These are phyloP conservation scores for Syncephalastrum monosporum DNA, from an alignment of 371 early-diverging fungal species.

Conservation along the genomic window DNA sequence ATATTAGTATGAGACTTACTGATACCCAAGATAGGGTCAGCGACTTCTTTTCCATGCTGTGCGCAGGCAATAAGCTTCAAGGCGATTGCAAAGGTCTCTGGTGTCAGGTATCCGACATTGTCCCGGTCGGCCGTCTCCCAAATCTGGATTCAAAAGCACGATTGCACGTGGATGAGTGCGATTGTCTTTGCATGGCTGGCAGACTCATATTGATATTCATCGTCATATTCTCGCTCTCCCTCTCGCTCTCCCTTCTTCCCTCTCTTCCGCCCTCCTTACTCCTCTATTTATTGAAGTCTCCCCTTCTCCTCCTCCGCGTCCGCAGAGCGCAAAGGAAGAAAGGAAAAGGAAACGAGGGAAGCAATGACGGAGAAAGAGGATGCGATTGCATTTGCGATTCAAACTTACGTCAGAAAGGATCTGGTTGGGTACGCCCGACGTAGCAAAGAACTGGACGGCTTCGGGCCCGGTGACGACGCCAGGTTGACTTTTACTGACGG, in stretches of 20 bases:
- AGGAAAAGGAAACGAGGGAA: neutral
- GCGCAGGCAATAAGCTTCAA: constrained; percentile 24
- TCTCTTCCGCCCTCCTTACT: neutral
- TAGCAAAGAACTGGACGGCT: constrained; percentile 83
- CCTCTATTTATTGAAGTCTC: too few species aligned
- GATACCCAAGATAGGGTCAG: constrained; percentile 12
- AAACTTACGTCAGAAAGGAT: constrained; percentile 68
- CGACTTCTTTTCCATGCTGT: constrained; percentile 11
- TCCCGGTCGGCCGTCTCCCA: constrained; percentile 85
- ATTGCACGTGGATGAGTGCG: too few species aligned
- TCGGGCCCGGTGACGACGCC: constrained; percentile 71
- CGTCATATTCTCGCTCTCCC: too few species aligned
- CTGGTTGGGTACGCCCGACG: constrained; percentile 71
- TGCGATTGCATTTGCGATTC: neutral
- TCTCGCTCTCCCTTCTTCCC: neutral
- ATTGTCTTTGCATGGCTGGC: neutral
- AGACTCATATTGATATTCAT: too few species aligned
- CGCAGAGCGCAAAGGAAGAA: neutral
- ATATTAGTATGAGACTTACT: constrained; percentile 2
- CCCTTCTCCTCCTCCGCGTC: neutral
- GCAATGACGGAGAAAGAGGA: too few species aligned
- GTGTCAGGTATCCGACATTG: constrained; percentile 69
- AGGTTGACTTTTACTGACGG: constrained; percentile 60
- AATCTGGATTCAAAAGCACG: constrained; percentile 48
- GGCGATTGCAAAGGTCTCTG: constrained; percentile 33